phyloP scores from a whole-genome alignment of 2,329 filamentous ascomycete genomes.

The Pseudonectria foliicola region DNA sequence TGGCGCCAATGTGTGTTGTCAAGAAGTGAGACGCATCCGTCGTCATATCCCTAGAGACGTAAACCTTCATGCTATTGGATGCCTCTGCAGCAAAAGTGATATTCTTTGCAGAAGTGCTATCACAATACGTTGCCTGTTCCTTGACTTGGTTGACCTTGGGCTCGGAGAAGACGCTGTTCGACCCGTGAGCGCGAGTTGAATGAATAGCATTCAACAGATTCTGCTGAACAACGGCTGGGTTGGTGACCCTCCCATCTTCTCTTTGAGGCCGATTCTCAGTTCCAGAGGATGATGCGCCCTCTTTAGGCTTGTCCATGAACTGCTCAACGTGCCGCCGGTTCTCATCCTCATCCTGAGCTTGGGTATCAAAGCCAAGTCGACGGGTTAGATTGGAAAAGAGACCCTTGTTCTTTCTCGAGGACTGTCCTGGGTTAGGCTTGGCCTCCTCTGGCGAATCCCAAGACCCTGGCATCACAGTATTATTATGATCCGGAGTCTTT shows the following conservation, averaged over 20 bases:
- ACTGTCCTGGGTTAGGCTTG: conserved; percentile 25
- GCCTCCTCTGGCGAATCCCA: conserved; percentile 60
- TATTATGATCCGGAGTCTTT: conserved; percentile 34
- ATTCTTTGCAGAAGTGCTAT: conserved; percentile 66
- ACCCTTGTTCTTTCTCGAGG: conserved; percentile 40
- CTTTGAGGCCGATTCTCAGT: conserved; percentile 18
- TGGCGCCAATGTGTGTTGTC: conserved; percentile 46
- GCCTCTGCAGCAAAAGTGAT: conserved; percentile 64
- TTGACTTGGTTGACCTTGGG: conserved; percentile 67
- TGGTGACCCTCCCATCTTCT: conserved; percentile 50
- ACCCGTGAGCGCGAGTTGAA: conserved; percentile 70
- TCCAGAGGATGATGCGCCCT: conserved; percentile 11
- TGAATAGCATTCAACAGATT: conserved; percentile 73
- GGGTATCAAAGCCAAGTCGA: conserved; percentile 58
- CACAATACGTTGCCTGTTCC: conserved; percentile 82
- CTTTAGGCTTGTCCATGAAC: conserved; percentile 31
- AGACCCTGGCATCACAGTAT: conserved; percentile 60
- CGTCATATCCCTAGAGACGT: conserved; percentile 52
- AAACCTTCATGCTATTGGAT: conserved; percentile 66
- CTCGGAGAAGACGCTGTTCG: conserved; percentile 62
- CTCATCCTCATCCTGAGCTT: conserved; percentile 35
- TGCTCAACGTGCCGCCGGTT: conserved; percentile 36
- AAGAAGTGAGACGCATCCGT: conserved; percentile 49
- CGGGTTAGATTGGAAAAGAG: conserved; percentile 64
- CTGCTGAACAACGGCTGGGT: conserved; percentile 54